phyloP scores from a whole-genome alignment of 163 green algal genomes.

The Volvox carteri region DNA sequence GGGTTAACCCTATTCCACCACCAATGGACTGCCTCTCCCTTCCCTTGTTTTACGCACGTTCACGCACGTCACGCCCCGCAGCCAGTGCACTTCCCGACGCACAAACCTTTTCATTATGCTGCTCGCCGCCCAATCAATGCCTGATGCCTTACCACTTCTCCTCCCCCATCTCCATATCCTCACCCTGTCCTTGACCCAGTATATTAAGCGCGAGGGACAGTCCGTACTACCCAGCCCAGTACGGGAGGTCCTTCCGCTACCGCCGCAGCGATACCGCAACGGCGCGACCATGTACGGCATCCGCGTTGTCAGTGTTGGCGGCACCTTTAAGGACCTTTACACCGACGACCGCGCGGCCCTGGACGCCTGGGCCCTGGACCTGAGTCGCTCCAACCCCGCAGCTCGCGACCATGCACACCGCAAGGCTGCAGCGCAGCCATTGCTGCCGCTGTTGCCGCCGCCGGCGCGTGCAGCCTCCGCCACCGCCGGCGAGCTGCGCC shows the following conservation, averaged over 20 bases:
- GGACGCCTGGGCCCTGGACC: conserved; percentile 49
- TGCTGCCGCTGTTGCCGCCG: neutral
- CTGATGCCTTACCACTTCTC: too few relatives aligned
- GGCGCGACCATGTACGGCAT: conserved; percentile 59
- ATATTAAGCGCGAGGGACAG: neutral
- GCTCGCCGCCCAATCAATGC: too few relatives aligned
- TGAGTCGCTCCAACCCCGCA: neutral
- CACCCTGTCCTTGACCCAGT: conserved; percentile 12
- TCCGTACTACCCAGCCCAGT: conserved; percentile 16
- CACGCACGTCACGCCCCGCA: too few relatives aligned
- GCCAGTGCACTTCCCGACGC: too few relatives aligned
- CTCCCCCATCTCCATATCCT: too few relatives aligned
- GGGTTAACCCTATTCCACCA: too few relatives aligned
- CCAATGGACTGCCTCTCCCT: too few relatives aligned
- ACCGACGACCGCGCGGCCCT: conserved; percentile 42
- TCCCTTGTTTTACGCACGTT: too few relatives aligned
- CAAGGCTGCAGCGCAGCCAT: neutral
- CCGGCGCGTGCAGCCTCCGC: neutral
- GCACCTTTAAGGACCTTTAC: conserved; percentile 53
- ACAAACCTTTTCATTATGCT: too few relatives aligned
- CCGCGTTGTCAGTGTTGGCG: conserved; percentile 30
- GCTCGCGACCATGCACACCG: neutral
- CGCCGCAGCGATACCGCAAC: conserved; percentile 17
- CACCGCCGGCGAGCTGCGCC: neutral
- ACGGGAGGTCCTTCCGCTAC: neutral